These are phyloP conservation scores for Zopfia rhizophila DNA, from an alignment of 2,329 filamentous ascomycete genomes.

Conservation along the genomic window DNA sequence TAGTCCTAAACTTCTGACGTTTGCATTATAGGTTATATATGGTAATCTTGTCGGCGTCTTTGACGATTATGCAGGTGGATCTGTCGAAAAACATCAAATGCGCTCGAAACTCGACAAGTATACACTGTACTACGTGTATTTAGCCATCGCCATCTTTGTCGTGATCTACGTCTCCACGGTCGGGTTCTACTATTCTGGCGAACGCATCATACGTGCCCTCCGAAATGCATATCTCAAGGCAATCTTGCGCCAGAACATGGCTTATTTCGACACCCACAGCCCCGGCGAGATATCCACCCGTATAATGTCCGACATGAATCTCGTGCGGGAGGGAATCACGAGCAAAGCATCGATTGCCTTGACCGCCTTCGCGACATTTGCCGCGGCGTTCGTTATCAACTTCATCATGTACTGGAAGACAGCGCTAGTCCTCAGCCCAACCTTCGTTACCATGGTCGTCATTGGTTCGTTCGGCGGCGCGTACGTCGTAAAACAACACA, in stretches of 20 bases:
- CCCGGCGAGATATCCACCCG: constrained; percentile 91
- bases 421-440: constrained; percentile 82
- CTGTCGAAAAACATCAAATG: constrained; percentile 7
- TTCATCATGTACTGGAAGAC: constrained; percentile 92
- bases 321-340: constrained; percentile 84
- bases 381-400: constrained; percentile 87
- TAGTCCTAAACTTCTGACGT: background rate
- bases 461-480: constrained; percentile 78
- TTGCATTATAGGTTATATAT: constrained; percentile 21
- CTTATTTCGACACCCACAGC: constrained; percentile 78
- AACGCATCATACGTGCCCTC: constrained; percentile 52
- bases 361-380: constrained; percentile 60
- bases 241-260: constrained; percentile 36
- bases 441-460: constrained; percentile 75
- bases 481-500: constrained; percentile 84
- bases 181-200: constrained; percentile 76
- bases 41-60: constrained; percentile 22
- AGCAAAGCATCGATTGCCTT: constrained; percentile 18
- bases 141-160: constrained; percentile 55
- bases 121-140: constrained; percentile 36
- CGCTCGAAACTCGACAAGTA: constrained; percentile 6
- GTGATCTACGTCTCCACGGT: constrained; percentile 80
- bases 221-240: constrained; percentile 69
- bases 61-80: constrained; percentile 13
- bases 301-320: constrained; percentile 89